phyloP scores from a whole-genome alignment of 2,329 filamentous ascomycete species.

The Cladosporium velox region DNA sequence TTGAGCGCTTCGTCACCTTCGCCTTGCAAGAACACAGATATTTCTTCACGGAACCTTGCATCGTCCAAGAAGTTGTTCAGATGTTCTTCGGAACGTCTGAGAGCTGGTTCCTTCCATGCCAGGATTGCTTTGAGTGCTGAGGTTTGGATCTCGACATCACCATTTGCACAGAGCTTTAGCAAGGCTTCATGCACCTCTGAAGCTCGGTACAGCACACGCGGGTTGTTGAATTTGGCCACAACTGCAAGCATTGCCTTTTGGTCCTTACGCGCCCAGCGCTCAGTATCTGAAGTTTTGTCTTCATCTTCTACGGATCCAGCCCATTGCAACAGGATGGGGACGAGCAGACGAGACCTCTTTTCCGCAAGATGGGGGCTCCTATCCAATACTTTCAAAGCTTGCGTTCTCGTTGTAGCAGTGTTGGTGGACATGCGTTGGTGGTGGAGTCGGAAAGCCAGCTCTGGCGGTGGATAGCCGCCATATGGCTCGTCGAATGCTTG shows the following conservation, averaged over 20 bases:
- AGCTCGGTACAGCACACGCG: slow-evolving; percentile 76
- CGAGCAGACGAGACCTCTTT: slow-evolving; percentile 78
- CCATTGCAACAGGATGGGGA: slow-evolving; percentile 86
- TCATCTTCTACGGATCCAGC: slow-evolving; percentile 52
- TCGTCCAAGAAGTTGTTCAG: slow-evolving; percentile 87
- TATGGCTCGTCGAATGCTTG: slow-evolving; percentile 56
- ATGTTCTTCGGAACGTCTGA: slow-evolving; percentile 81
- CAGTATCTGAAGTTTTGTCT: slow-evolving; percentile 25
- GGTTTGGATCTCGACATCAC: slow-evolving; percentile 87
- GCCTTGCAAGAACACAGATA: slow-evolving; percentile 79
- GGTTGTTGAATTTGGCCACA: slow-evolving; percentile 84
- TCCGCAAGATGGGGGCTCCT: slow-evolving; percentile 77
- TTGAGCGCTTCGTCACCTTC: slow-evolving; percentile 69
- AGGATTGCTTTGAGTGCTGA: slow-evolving; percentile 80
- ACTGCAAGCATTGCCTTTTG: slow-evolving; percentile 80
- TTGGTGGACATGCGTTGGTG: slow-evolving; percentile 23
- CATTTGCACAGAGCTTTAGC: slow-evolving; percentile 73
- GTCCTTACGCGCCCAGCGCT: slow-evolving; percentile 71
- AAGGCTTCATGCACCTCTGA: slow-evolving; percentile 75
- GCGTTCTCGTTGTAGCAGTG: slow-evolving; percentile 54
- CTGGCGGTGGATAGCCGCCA: slow-evolving; percentile 27
- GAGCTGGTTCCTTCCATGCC: slow-evolving; percentile 79
- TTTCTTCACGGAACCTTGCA: slow-evolving; percentile 85
- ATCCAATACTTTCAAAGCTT: slow-evolving; percentile 77
- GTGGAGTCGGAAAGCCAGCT: slow-evolving; percentile 20